These are phyloP conservation scores for Fusarium equiseti DNA, from an alignment of 2,329 filamentous ascomycete species.

Conservation along the genomic window DNA sequence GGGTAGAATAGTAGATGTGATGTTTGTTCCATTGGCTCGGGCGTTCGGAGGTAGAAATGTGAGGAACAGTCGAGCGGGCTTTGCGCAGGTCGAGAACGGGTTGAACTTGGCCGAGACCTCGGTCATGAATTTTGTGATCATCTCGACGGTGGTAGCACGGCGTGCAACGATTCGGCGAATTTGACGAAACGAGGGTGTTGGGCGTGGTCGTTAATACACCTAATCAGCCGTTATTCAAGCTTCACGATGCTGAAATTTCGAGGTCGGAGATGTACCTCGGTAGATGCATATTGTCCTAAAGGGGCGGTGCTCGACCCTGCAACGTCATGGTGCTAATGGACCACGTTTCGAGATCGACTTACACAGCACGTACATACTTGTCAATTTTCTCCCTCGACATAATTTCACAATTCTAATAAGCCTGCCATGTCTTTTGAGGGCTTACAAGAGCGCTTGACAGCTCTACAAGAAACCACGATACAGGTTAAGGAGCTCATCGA, in stretches of 20 bases:
- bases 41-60: conserved; percentile 85
- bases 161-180: conserved; percentile 5
- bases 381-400: background rate
- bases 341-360: conserved; percentile 44
- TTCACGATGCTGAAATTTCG: conserved; percentile 45
- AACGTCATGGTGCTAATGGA: conserved; percentile 45
- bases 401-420: background rate
- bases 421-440: conserved; percentile 67
- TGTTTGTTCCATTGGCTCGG: conserved; percentile 77
- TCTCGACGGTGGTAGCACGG: conserved; percentile 55
- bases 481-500: conserved; percentile 71
- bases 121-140: conserved; percentile 90
- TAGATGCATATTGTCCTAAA: conserved; percentile 45
- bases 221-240: conserved; percentile 3
- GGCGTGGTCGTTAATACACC: conserved; percentile 24
- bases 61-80: conserved; percentile 89
- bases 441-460: conserved; percentile 70
- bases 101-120: conserved; percentile 90
- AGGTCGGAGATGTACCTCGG: conserved; percentile 16
- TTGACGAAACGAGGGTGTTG: conserved; percentile 4
- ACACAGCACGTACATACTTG: conserved; percentile 1
- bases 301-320: conserved; percentile 28
- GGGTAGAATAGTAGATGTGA: conserved; percentile 81
- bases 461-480: conserved; percentile 70
- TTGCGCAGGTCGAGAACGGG: conserved; percentile 84